Evolutionary conservation across 495 filamentous ascomycete genomes (phyloP), one percentile per base, ranked within the genome.

Genomic region (Penicillium verhagenii): DNA sequence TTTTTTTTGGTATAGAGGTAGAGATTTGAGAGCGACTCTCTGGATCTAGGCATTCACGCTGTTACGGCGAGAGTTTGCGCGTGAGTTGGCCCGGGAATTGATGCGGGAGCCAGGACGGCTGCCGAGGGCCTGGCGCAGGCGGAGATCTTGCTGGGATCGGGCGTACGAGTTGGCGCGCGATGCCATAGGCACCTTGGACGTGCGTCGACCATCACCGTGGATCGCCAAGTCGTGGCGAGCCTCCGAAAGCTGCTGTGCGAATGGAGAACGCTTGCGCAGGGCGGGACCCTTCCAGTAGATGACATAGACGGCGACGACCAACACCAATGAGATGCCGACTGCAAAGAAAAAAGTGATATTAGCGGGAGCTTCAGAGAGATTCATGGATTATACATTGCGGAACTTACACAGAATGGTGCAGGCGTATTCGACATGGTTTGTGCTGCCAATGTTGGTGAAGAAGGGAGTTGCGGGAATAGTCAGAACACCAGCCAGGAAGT

Each of bases 401-500:
- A 39, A 65, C 73, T 63, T 70, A 76, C 73, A 78, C 14, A 94
- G 80, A 59, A 93, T 90, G 0, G 86, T 91, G 16, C 78, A 87
- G 4, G 88, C 87, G 54, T 84, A 81, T 62, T 86, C 78, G 16
- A 92, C 68, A 53, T 87, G 83, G 31, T 72, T 54, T 43, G 80
- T 75, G 26, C 76, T 77, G 39, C 85, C 86, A 58, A 90, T 86
- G 58, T 87, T 82, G 66, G 57, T 45, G 29, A 72, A 88, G 73
- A 87, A 91, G 5, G 88, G 89, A 0, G 84, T 89, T 0, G 89
- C 88, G 1, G 82, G 84, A 33, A 90, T 77, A 10, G 89, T 91
- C 26, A 90, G 75, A 7, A 90, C 79, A 75, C 90, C 90, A 50
- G 90, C 90, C 10, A 95, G 72, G 72, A 95, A 89, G 67, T 95